Base-by-base conservation (phyloP, 352 stramenopile genomes). In the Pythium plurisporium region DNA sequence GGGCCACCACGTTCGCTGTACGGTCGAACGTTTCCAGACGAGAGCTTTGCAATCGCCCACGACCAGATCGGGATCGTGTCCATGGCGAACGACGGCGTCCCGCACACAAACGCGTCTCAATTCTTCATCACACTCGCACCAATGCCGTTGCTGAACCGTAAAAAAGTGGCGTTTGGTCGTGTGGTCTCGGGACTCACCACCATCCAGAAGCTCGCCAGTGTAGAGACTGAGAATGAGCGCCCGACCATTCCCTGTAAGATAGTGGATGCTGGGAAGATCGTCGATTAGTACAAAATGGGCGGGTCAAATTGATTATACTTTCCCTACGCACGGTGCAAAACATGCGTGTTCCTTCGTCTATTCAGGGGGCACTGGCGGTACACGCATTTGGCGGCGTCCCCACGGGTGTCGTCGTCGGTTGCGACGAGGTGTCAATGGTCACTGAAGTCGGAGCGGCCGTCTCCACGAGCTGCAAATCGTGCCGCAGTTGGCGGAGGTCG, bases 111-210 rank as follows among this genome's bases (percentile, higher is more conserved):
- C 56, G 96, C 96, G 12, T 98, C 85, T 19, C 98, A 99, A 72
- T 99, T 99, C 70, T 99, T 99, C 78, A 98, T 99, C 65, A 99
- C 97, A 6, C 55, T 94, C 27, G 71, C 77, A 9, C 75, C 79
- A 5, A 61, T 86, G 48, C 72, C 78, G 7, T 89, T 64, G 58
- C 66, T 94, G 31, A 76, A 94, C 44, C 78, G 79, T 1, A 79
- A 72, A 27, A 89, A 89, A 74, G 82, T 93, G 27, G 82, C 80
- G 14, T 93, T 91, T 62, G 80, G 82, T 9, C 76, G 79, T 47
- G 79, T 93, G 1, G 70, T 91, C 23, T 73, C 73, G 22, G 82
- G 82, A 4, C 64, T 87, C 64, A 69, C 76, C 31, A 82, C 75
- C 5, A 64, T 93, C 25, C 59, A 73, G 43, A 56, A 67, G n/a